Conservation (phyloP, 164 flowering plant species). For the Stephania japonica region DNA sequence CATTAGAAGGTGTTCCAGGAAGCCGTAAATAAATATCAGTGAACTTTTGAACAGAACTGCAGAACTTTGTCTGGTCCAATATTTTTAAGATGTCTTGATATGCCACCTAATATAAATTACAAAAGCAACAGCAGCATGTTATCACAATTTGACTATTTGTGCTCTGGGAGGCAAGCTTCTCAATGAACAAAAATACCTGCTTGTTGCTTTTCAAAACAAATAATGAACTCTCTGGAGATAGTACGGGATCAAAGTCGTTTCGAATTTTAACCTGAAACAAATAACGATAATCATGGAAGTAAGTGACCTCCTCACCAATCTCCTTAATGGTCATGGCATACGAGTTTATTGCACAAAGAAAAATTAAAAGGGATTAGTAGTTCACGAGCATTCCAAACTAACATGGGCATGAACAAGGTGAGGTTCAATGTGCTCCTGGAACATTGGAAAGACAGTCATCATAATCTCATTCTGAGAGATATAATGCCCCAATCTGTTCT, state of each 20-base stretch:
- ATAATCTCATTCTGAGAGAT: constrained; percentile 91
- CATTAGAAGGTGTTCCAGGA: constrained; percentile 74
- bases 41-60: constrained; percentile 91
- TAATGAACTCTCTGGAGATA: constrained; percentile 97
- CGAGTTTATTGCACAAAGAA: neutral
- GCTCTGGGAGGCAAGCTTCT: neutral
- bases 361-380: neutral
- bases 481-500: constrained; percentile 66
- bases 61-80: constrained; percentile 78
- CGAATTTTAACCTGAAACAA: constrained; percentile 83
- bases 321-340: neutral
- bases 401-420: constrained; percentile 99
- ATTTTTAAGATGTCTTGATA: constrained; percentile 81
- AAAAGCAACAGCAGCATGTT: constrained; percentile 9
- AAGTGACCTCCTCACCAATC: neutral
- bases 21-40: constrained; percentile 82
- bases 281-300: neutral
- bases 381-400: constrained; percentile 27
- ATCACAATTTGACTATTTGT: constrained; percentile 4
- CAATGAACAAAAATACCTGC: constrained; percentile 42
- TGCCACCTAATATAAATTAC: constrained; percentile 47
- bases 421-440: constrained; percentile 95
- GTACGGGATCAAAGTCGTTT: constrained; percentile 98
- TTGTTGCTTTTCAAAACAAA: constrained; percentile 94
- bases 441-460: constrained; percentile 96